phyloP scores from a whole-genome alignment of 2,329 filamentous ascomycete genomes.

The Colletotrichum sp. region DNA sequence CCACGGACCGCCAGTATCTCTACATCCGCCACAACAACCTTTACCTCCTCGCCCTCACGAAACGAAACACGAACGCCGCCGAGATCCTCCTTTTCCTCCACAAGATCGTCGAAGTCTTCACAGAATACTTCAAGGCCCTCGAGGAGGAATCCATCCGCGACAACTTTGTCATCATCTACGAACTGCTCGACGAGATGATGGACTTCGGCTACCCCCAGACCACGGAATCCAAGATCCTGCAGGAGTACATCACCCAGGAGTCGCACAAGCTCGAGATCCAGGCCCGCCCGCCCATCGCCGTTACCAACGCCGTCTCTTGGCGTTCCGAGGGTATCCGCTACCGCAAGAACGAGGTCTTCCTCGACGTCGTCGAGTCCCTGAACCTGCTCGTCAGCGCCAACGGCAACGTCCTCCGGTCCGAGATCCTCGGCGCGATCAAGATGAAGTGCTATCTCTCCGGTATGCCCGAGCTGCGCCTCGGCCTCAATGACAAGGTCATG shows the following conservation, averaged over 20 bases:
- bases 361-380: slow-evolving; percentile 95
- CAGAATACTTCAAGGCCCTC: slow-evolving; percentile 98
- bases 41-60: slow-evolving; percentile 95
- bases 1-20: slow-evolving; percentile 71
- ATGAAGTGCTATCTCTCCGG: slow-evolving; percentile 99
- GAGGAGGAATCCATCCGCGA: slow-evolving; percentile 99
- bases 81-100: slow-evolving; percentile 98
- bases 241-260: slow-evolving; percentile 99
- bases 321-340: slow-evolving; percentile 97
- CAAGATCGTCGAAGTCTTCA: slow-evolving; percentile 98
- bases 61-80: slow-evolving; percentile 98
- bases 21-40: slow-evolving; percentile 99
- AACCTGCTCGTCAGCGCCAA: slow-evolving; percentile 94
- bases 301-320: slow-evolving; percentile 98
- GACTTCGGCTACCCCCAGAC: slow-evolving; percentile 99
- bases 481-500: slow-evolving; percentile 99
- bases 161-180: slow-evolving; percentile 99
- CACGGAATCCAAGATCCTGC: slow-evolving; percentile 96
- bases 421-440: slow-evolving; percentile 96
- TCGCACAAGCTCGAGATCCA: slow-evolving; percentile 98
- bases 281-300: slow-evolving; percentile 93
- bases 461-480: slow-evolving; percentile 94
- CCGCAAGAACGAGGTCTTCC: slow-evolving; percentile 98
- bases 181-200: slow-evolving; percentile 99
- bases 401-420: slow-evolving; percentile 92